Percentiles rank a stretch among this genome's conserved stretches.
Evolutionary conservation across 805 yeast species (phyloP).

Genomic region (Kodamaea leandrae): DNA sequence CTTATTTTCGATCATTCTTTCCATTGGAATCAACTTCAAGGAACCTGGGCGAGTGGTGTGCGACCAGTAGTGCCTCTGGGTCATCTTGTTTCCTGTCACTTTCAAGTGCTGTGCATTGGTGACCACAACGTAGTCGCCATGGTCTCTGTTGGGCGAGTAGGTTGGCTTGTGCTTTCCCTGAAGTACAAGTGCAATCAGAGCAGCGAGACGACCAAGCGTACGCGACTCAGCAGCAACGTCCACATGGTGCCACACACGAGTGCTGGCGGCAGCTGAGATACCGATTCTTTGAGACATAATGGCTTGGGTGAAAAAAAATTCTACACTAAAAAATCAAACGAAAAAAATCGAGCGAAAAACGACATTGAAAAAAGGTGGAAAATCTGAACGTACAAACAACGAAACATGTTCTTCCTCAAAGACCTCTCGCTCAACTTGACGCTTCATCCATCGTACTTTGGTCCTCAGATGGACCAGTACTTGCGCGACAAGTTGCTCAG

Average conservation of each 20-base stretch:
- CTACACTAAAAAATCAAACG: not conserved
- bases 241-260: slow-evolving; percentile 93
- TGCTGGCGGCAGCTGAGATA: slow-evolving; percentile 67
- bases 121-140: slow-evolving; percentile 96
- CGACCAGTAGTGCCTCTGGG: slow-evolving; percentile 80
- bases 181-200: slow-evolving; percentile 79
- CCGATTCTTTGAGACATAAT: slow-evolving; percentile 50
- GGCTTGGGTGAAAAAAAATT: slow-evolving; percentile 4
- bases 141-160: slow-evolving; percentile 67
- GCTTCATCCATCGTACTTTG: slow-evolving; percentile 95
- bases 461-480: slow-evolving; percentile 96
- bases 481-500: slow-evolving; percentile 84
- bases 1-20: slow-evolving; percentile 65
- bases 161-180: slow-evolving; percentile 98
- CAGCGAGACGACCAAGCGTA: slow-evolving; percentile 88
- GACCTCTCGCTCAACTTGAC: slow-evolving; percentile 90
- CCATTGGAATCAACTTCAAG: slow-evolving; percentile 79
- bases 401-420: slow-evolving; percentile 51
- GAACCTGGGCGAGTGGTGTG: slow-evolving; percentile 92
- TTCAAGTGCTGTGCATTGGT: slow-evolving; percentile 83
- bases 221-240: slow-evolving; percentile 83
- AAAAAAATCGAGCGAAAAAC: slow-evolving; percentile 1
- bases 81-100: slow-evolving; percentile 81
- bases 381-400: slow-evolving; percentile 3
- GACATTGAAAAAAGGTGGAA: not conserved